Base-by-base conservation (phyloP, 2,329 filamentous ascomycete species). In the Emmonsia crescens region DNA sequence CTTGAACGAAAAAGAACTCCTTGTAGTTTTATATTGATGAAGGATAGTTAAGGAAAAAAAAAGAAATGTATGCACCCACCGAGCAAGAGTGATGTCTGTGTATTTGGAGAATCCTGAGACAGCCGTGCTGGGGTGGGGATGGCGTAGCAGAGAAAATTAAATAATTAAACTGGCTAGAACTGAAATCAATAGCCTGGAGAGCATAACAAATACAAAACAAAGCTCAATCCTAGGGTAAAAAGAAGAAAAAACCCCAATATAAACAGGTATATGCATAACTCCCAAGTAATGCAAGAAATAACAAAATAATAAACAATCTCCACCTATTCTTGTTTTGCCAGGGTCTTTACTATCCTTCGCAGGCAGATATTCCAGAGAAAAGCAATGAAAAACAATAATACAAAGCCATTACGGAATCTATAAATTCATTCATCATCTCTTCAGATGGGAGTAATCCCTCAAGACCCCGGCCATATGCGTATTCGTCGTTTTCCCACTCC, bases 401-500 rank as follows among this genome's bases (percentile, higher is more conserved):
- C 40, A 46, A 48, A 46, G 14, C 16, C 14, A n/a, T 33, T 12
- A 31, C 48, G 21, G 5, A 9, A 29, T 44, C 40, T 33, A 58
- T 58, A 27, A n/a, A 36, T 59, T 29, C 3, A 49, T 29, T 49
- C 51, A 4, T 64, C 61, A 76, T 63, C 74, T 71, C 64, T 77
- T 77, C 38, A 77, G 68, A 62, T 81, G 78, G 12, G 79, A 81
- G 65, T 85, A 92, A 72, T 93, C 89, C 77, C 91, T 87, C 71
- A 96, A 80, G 63, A 96, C 82, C 66, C 87, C 85, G 67, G 82
- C 81, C 91, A 96, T 95, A 73, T 96, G 91, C 33, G 85, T 85
- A 72, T 96, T 96, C 31, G 90, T 95, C 61, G 88, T 86, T 81
- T 92, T 94, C 66, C 88, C 89, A 49, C 85, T 84, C 63, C 86